phyloP scores from a whole-genome alignment of 1,139 yeast species.

The Geotrichum fermentans region DNA sequence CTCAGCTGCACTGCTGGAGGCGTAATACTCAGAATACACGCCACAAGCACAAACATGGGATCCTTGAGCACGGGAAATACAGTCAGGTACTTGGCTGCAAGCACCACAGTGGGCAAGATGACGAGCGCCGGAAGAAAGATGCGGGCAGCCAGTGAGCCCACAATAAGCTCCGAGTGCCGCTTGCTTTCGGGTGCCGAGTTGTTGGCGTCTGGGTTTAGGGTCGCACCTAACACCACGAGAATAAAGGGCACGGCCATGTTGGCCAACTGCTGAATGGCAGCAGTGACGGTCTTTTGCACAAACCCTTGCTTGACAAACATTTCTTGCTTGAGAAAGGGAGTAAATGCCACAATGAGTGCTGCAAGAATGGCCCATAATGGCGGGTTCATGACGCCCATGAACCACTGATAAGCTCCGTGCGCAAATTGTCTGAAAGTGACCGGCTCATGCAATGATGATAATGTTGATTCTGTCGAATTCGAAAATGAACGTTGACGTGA shows the following conservation, averaged over 20 bases:
- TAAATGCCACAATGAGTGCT: slow-evolving; percentile 77
- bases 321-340: slow-evolving; percentile 60
- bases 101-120: slow-evolving; percentile 53
- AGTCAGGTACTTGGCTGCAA: slow-evolving; percentile 52
- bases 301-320: slow-evolving; percentile 64
- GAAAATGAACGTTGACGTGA: not conserved
- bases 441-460: not conserved
- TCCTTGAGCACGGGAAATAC: slow-evolving; percentile 70
- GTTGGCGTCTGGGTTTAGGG: slow-evolving; percentile 37
- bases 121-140: slow-evolving; percentile 45
- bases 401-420: slow-evolving; percentile 14
- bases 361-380: slow-evolving; percentile 89
- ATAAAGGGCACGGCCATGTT: slow-evolving; percentile 82
- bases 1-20: slow-evolving; percentile 85
- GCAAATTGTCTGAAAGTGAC: not conserved
- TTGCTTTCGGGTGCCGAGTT: slow-evolving; percentile 42
- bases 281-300: slow-evolving; percentile 68
- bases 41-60: slow-evolving; percentile 73
- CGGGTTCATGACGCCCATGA: slow-evolving; percentile 73
- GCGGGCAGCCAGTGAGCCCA: slow-evolving; percentile 65
- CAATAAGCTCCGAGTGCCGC: slow-evolving; percentile 53
- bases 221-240: slow-evolving; percentile 57
- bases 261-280: slow-evolving; percentile 74
- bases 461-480: too few species aligned
- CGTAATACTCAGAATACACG: slow-evolving; percentile 67